Evolutionary conservation across 2,329 filamentous ascomycete species (phyloP).

Genomic region (Cytospora schulzeri): DNA sequence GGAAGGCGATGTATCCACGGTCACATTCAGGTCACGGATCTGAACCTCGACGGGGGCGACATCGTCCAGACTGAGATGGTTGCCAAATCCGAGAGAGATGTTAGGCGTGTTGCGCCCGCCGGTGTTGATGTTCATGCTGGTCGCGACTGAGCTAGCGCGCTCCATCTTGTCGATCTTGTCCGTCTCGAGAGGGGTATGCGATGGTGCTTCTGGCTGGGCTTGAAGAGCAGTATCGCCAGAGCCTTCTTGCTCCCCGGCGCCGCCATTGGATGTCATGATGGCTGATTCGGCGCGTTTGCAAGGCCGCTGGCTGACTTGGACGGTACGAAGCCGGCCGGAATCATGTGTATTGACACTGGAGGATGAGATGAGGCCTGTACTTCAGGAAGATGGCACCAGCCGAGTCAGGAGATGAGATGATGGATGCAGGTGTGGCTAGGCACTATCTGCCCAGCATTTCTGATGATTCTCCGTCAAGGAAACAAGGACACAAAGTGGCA

Average conservation of each 20-base stretch:
- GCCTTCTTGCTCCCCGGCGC: not conserved
- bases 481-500: not conserved
- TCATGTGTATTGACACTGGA: not conserved
- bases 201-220: conserved; percentile 9
- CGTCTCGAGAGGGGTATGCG: not conserved
- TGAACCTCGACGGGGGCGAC: conserved; percentile 59
- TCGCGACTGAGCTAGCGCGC: conserved; percentile 38
- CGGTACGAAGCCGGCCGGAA: not conserved
- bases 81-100: conserved; percentile 39
- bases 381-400: not conserved
- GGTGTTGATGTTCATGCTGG: conserved; percentile 32
- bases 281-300: not conserved
- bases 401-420: not conserved
- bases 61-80: conserved; percentile 49
- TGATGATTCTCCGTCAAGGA: not conserved
- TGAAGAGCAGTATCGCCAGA: not conserved
- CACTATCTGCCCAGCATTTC: not conserved
- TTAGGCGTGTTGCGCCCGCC: conserved; percentile 24
- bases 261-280: conserved; percentile 14
- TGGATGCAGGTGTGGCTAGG: not conserved
- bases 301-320: not conserved
- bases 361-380: not conserved
- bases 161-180: conserved; percentile 41
- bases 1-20: conserved; percentile 60
- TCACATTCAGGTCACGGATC: conserved; percentile 56